phyloP scores from a whole-genome alignment of 495 filamentous ascomycete species.

The Xylaria nigripes region DNA sequence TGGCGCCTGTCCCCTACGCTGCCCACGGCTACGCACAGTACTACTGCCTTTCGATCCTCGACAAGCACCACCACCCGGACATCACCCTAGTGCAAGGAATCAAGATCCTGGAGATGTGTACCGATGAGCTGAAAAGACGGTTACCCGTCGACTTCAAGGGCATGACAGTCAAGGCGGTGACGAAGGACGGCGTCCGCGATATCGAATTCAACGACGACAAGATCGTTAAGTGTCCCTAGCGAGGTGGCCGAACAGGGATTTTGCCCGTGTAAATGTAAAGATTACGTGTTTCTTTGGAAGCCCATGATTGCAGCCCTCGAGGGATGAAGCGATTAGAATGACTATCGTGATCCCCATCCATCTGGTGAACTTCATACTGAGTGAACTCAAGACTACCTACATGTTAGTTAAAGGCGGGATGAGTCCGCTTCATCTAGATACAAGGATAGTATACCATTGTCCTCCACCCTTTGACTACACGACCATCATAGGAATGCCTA shows the following conservation, averaged over 20 bases:
- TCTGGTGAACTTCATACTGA: no score
- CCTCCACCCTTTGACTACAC: no score
- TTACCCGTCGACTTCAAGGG: constrained; percentile 99
- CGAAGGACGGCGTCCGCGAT: constrained; percentile 80
- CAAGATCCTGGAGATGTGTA: constrained; percentile 86
- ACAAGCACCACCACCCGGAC: constrained; percentile 96
- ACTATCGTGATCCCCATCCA: no score
- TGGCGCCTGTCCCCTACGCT: constrained; percentile 84
- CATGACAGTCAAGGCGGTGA: constrained; percentile 83
- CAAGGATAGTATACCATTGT: no score
- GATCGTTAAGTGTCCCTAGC: constrained; percentile 57
- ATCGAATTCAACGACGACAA: constrained; percentile 73
- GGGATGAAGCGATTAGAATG: no score
- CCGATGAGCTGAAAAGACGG: constrained; percentile 89
- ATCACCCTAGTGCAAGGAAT: constrained; percentile 80
- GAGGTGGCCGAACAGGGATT: background rate
- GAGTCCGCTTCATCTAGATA: no score
- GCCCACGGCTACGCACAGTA: constrained; percentile 98
- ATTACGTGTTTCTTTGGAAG: constrained; percentile 3
- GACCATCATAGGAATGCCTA: no score
- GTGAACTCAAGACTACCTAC: no score
- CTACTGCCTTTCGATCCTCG: constrained; percentile 90
- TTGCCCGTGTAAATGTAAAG: constrained; percentile 22
- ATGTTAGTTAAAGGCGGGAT: no score
- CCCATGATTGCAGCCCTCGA: constrained; percentile 12